Percentiles rank a stretch among this genome's conserved stretches.
These are phyloP conservation scores for Botryotinia convoluta DNA, from an alignment of 2,329 filamentous ascomycete species.

Conservation along the genomic window DNA sequence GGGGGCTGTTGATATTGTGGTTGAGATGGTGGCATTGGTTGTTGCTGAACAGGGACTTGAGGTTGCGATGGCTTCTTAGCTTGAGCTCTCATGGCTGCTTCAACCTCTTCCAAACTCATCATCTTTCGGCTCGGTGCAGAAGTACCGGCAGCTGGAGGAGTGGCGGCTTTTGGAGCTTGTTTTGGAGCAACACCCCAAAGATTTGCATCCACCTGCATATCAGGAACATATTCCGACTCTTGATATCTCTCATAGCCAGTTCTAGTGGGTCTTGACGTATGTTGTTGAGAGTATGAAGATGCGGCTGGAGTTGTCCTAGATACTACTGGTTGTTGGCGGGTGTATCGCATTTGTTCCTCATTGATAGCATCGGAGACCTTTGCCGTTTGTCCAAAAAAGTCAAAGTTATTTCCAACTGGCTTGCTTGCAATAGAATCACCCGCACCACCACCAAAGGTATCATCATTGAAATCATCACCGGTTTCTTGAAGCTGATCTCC, in stretches of 20 bases:
- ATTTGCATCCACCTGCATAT: slow-evolving; percentile 87
- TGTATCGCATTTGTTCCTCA: slow-evolving; percentile 85
- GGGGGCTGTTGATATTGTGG: slow-evolving; percentile 26
- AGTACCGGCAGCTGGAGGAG: slow-evolving; percentile 33
- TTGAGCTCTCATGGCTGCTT: slow-evolving; percentile 82
- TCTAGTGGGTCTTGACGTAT: slow-evolving; percentile 58
- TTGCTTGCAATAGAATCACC: slow-evolving; percentile 44
- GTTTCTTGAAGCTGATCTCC: slow-evolving; percentile 88
- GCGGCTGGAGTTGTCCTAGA: slow-evolving; percentile 46
- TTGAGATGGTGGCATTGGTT: slow-evolving; percentile 23
- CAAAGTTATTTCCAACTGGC: slow-evolving; percentile 84
- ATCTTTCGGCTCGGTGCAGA: slow-evolving; percentile 62
- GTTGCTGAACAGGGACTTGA: slow-evolving; percentile 31
- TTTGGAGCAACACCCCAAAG: slow-evolving; percentile 82
- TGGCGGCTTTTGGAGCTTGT: slow-evolving; percentile 25
- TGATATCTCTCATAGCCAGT: slow-evolving; percentile 92
- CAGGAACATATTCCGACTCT: slow-evolving; percentile 78
- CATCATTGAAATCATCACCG: slow-evolving; percentile 93
- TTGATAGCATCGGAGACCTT: slow-evolving; percentile 81
- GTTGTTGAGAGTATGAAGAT: slow-evolving; percentile 41
- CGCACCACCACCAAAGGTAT: slow-evolving; percentile 72
- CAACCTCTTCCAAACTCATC: slow-evolving; percentile 95
- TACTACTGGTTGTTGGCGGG: slow-evolving; percentile 65
- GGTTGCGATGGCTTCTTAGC: slow-evolving; percentile 49
- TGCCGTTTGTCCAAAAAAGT: slow-evolving; percentile 93